These are phyloP conservation scores for Pseudogymnoascus sp. DNA, from an alignment of 2,329 filamentous ascomycete species.

Conservation along the genomic window DNA sequence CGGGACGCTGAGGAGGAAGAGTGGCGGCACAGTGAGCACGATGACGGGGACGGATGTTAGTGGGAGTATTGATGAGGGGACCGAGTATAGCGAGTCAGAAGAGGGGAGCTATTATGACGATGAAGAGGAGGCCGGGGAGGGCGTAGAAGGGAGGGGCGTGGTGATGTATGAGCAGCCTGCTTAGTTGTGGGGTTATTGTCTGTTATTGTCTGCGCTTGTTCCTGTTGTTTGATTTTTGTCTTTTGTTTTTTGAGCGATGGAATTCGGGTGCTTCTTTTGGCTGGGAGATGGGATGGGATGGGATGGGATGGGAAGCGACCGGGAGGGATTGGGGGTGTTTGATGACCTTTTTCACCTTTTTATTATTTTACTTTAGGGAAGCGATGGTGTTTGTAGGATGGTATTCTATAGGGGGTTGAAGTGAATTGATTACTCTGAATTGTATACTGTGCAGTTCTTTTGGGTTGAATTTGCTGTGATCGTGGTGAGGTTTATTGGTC, in stretches of 20 bases:
- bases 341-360: neutral
- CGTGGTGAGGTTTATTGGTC: neutral
- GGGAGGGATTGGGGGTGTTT: neutral
- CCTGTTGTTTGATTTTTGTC: neutral
- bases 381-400: neutral
- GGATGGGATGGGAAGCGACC: neutral
- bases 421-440: neutral
- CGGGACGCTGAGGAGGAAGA: conserved; percentile 26
- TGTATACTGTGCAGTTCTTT: neutral
- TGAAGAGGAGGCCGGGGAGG: neutral
- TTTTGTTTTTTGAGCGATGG: conserved; percentile 6
- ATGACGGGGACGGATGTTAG: conserved; percentile 20
- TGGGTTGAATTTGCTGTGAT: neutral
- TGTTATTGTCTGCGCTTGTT: neutral
- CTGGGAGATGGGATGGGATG: neutral
- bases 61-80: conserved; percentile 24
- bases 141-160: neutral
- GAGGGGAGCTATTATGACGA: neutral
- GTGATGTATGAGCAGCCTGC: conserved; percentile 7
- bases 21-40: conserved; percentile 25
- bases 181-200: neutral
- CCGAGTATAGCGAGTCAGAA: conserved; percentile 17
- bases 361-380: neutral
- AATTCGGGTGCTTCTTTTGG: neutral
- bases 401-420: neutral